Evolutionary conservation across 2,329 filamentous ascomycete genomes (phyloP).

Genomic region (Clonostachys byssicola): DNA sequence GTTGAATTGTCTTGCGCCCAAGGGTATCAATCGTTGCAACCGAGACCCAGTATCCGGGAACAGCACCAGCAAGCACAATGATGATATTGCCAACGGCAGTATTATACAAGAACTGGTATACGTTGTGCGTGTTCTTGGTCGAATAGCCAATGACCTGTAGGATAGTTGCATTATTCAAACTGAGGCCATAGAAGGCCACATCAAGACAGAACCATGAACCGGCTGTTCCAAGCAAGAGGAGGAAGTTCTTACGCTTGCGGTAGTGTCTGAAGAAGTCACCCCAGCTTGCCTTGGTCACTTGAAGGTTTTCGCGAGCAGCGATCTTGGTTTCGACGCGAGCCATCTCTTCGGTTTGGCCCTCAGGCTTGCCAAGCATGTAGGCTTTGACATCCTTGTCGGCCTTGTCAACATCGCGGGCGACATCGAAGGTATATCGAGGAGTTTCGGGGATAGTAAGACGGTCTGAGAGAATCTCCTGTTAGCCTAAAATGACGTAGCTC

Average conservation of each 20-base stretch:
- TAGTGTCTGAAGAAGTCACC: conserved; percentile 70
- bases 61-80: conserved; percentile 76
- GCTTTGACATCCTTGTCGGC: conserved; percentile 68
- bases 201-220: conserved; percentile 95
- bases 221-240: conserved; percentile 77
- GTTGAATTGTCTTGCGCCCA: conserved; percentile 95
- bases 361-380: conserved; percentile 63
- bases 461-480: conserved; percentile 14
- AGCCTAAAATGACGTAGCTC: neutral
- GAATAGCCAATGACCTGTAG: conserved; percentile 79
- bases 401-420: conserved; percentile 70
- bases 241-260: conserved; percentile 64
- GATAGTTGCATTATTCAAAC: conserved; percentile 91
- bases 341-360: conserved; percentile 64
- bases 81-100: conserved; percentile 92
- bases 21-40: conserved; percentile 93
- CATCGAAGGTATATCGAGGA: conserved; percentile 82
- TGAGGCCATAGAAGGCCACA: conserved; percentile 99
- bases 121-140: conserved; percentile 60
- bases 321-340: conserved; percentile 54
- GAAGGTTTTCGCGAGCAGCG: conserved; percentile 48
- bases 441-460: conserved; percentile 84
- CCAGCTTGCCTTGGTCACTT: conserved; percentile 67
- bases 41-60: conserved; percentile 86
- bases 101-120: conserved; percentile 87